Conservation (phyloP, 495 filamentous ascomycete species). For the Parmelia sp. region DNA sequence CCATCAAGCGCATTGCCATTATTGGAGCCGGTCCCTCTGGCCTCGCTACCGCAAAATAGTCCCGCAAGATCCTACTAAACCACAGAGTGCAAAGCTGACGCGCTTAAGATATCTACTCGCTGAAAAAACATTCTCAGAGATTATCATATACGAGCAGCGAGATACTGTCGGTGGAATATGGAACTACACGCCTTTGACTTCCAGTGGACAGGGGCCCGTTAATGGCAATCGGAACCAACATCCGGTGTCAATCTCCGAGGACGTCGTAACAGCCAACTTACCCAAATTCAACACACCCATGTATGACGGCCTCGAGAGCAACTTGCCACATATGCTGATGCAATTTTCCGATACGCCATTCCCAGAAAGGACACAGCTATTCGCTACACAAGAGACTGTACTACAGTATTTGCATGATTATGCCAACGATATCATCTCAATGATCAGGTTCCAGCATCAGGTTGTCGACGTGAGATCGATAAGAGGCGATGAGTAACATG, state of each 20-base stretch:
- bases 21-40: too few species aligned
- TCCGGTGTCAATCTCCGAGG: background rate
- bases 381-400: conserved; percentile 52
- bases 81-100: too few species aligned
- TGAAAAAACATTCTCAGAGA: background rate
- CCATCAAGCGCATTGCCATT: too few species aligned
- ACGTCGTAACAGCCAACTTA: conserved; percentile 5
- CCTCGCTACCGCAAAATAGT: too few species aligned
- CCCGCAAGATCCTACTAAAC: too few species aligned
- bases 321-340: conserved; percentile 79
- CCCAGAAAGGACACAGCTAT: conserved; percentile 54
- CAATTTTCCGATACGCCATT: conserved; percentile 67
- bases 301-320: conserved; percentile 74
- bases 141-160: background rate
- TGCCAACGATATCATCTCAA: background rate
- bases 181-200: background rate
- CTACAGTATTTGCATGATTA: background rate
- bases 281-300: conserved; percentile 13
- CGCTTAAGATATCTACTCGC: background rate
- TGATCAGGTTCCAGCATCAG: background rate
- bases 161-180: background rate
- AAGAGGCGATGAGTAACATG: background rate
- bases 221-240: background rate
- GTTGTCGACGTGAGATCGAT: background rate
- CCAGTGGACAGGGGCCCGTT: background rate